Base-by-base conservation (phyloP, 805 yeast genomes). In the Candida nanaspora region DNA sequence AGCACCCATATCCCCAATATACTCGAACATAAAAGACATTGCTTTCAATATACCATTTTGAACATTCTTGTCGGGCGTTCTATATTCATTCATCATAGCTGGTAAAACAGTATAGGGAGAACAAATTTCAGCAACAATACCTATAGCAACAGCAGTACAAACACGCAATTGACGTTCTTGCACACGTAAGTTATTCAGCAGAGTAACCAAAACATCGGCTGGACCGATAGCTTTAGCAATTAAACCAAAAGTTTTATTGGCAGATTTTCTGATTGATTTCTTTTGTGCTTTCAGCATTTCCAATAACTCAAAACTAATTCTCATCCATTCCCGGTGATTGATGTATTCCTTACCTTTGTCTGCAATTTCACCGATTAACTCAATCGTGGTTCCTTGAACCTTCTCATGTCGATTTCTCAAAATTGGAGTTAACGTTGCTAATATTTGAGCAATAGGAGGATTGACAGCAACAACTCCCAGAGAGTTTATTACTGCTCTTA, bases 141-240 rank as follows among this genome's bases (percentile, higher is more conserved):
- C 98, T 48, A 93, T 86, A 0, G 99, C 99, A 32, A 93, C 97
- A 6, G 98, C 96, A 0, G 98, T 87, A 59, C 96, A 91, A 8
- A 93, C 96, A 55, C 99, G 81, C 33, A 86, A 70, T 63, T 93
- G 99, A 55, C 99, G 84, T 56, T 93, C 98, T 57, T 91, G 98
- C 7, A 89, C 95, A 44, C 86, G 74, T 48, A 93, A 66, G 51
- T 91, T 91, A 51, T 85, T 86, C 42, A 93, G 63, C 29, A 93
- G 65, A 42, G 95, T 82, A 1, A 82, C 89, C 18, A 93, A 61
- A 4, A 93, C 95, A 58, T 93, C 98, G 46, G 86, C 93, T 0
- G 99, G 99, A 0, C 99, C 99, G 37, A 93, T 82, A 0, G 95
- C 95, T 46, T 76, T 76, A 0, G 98, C 89, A 46, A 93, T 88